phyloP scores from a whole-genome alignment of 2,329 filamentous ascomycete genomes.

The Berkeleyomyces rouxiae region DNA sequence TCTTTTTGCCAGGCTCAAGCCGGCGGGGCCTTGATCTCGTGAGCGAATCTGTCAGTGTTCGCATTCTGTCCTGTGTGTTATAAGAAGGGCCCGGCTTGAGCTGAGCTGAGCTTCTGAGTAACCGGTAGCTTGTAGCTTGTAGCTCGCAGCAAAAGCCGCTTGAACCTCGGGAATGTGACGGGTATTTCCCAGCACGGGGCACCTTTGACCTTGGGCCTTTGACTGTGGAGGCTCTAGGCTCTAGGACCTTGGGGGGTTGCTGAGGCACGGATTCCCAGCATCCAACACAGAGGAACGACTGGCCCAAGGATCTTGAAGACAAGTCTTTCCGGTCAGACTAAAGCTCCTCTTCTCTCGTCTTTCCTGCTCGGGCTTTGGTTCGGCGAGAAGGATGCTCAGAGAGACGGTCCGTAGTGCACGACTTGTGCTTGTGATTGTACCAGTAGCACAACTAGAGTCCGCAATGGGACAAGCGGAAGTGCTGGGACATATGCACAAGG shows the following conservation, averaged over 20 bases:
- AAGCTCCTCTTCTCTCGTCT: not conserved
- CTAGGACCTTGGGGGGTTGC: not conserved
- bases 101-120: not conserved
- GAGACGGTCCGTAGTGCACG: not conserved
- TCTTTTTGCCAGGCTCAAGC: not conserved
- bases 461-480: not conserved
- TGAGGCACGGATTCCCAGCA: not conserved
- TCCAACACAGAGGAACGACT: not conserved
- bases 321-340: not conserved
- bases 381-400: not conserved
- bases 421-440: not conserved
- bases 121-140: not conserved
- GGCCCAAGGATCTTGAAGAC: not conserved
- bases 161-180: not conserved
- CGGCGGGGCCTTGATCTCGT: not conserved
- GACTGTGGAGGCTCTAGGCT: not conserved
- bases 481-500: not conserved
- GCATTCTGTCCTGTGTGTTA: not conserved
- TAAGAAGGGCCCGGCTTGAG: not conserved
- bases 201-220: not conserved
- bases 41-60: not conserved
- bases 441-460: not conserved
- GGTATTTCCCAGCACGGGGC: not conserved
- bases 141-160: not conserved
- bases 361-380: not conserved